These are phyloP conservation scores for Zygosaccharomyces pseudobailii DNA, from an alignment of 1,139 yeast species.

Conservation along the genomic window DNA sequence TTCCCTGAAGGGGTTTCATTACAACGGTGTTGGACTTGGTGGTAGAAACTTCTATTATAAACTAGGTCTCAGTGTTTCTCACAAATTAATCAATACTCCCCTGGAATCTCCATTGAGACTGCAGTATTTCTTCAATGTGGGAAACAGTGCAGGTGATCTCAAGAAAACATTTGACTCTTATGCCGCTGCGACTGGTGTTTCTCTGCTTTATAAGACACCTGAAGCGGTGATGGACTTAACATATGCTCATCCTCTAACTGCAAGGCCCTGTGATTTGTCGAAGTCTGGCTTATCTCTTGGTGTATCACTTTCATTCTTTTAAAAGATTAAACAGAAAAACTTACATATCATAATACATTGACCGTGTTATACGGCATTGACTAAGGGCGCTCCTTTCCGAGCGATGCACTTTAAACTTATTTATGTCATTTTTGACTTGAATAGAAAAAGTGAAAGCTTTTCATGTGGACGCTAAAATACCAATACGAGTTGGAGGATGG, in stretches of 20 bases:
- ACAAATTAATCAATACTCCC: constrained; percentile 29
- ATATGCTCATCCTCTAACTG: constrained; percentile 33
- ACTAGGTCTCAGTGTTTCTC: constrained; percentile 30
- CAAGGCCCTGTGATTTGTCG: constrained; percentile 27
- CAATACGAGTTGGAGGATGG: constrained; percentile 20
- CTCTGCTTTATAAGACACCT: constrained; percentile 30
- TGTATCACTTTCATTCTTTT: constrained; percentile 30
- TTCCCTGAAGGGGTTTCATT: constrained; percentile 69
- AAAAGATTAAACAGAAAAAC: not conserved
- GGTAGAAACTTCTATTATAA: constrained; percentile 33
- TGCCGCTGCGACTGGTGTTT: constrained; percentile 34
- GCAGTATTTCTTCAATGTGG: constrained; percentile 26
- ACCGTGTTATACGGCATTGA: not conserved
- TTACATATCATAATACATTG: not conserved
- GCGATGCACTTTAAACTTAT: not conserved
- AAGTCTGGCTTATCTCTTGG: constrained; percentile 35
- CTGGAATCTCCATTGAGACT: constrained; percentile 31
- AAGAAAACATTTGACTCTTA: constrained; percentile 11
- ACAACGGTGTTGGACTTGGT: constrained; percentile 74
- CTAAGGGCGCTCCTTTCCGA: not conserved
- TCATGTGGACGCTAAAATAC: constrained; percentile 31
- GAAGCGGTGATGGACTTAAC: constrained; percentile 32
- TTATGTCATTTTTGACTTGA: not conserved
- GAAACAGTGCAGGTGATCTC: constrained; percentile 15
- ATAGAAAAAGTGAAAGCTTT: not conserved